Percentiles rank a stretch among this genome's conserved stretches.
These are phyloP conservation scores for Phytophthora parvispora DNA, from an alignment of 352 stramenopile genomes.

Conservation along the genomic window DNA sequence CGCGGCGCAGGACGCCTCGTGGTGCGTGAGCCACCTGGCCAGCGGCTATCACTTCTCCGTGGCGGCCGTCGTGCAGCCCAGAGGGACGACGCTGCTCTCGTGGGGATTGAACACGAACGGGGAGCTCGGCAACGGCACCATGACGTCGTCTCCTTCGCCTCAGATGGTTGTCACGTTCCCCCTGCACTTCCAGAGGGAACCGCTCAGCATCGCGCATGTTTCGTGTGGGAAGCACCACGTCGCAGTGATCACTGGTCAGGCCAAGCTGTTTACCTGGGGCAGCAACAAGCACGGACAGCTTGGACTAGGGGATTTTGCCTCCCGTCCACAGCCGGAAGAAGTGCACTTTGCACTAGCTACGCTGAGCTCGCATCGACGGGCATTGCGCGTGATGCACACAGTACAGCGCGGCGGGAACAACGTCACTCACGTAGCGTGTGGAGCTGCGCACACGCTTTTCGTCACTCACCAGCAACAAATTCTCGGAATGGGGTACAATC, in stretches of 20 bases:
- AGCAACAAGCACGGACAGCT: slow-evolving; percentile 83
- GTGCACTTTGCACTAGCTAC: slow-evolving; percentile 60
- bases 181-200: slow-evolving; percentile 47
- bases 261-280: slow-evolving; percentile 79
- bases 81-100: slow-evolving; percentile 52
- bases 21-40: slow-evolving; percentile 67
- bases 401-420: slow-evolving; percentile 62
- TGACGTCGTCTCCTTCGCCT: slow-evolving; percentile 45
- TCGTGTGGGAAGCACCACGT: slow-evolving; percentile 83
- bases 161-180: slow-evolving; percentile 43
- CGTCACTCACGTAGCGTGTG: slow-evolving; percentile 75
- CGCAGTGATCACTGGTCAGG: slow-evolving; percentile 65
- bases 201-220: slow-evolving; percentile 52
- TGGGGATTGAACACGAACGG: slow-evolving; percentile 71
- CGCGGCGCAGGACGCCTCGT: slow-evolving; percentile 20
- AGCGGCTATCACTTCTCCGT: slow-evolving; percentile 74
- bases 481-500: slow-evolving; percentile 85
- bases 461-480: slow-evolving; percentile 84
- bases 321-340: slow-evolving; percentile 51
- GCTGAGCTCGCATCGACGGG: slow-evolving; percentile 59
- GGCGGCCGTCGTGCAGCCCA: slow-evolving; percentile 46
- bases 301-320: slow-evolving; percentile 64
- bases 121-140: slow-evolving; percentile 67
- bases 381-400: slow-evolving; percentile 67
- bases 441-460: slow-evolving; percentile 77